Percentiles rank a stretch among this genome's conserved stretches.
Evolutionary conservation across 140 eudicot genomes (phyloP).

Genomic region (Artemisia princeps): DNA sequence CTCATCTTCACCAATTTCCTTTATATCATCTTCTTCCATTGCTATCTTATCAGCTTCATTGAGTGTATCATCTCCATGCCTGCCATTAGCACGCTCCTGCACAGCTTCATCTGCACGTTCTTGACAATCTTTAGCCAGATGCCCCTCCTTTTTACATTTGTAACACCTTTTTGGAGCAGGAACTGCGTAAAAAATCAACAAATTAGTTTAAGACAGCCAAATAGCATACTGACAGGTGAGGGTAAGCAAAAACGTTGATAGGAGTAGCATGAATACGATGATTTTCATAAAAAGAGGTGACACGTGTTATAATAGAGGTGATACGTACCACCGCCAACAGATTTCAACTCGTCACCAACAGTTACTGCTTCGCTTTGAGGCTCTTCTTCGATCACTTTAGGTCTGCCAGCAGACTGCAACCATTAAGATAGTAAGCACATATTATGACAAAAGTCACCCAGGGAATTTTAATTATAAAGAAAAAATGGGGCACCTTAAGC

Average conservation of each 20-base stretch:
- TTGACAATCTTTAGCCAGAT: slow-evolving; percentile 77
- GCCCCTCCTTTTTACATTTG: slow-evolving; percentile 89
- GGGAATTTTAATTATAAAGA: background rate
- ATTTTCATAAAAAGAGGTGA: background rate
- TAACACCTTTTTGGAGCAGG: slow-evolving; percentile 70
- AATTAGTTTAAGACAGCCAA: background rate
- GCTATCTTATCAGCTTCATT: slow-evolving; percentile 57
- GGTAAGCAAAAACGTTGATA: background rate
- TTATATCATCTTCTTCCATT: slow-evolving; percentile 94
- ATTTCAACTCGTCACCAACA: slow-evolving; percentile 28
- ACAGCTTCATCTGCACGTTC: slow-evolving; percentile 45
- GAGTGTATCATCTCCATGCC: slow-evolving; percentile 21
- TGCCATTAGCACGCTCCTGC: slow-evolving; percentile 24
- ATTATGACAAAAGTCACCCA: background rate
- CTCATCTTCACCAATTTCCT: slow-evolving; percentile 96
- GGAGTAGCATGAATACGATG: slow-evolving; percentile 1
- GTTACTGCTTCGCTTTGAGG: slow-evolving; percentile 30
- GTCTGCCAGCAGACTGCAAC: slow-evolving; percentile 83
- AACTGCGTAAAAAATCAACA: slow-evolving; percentile 26
- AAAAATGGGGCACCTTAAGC: background rate
- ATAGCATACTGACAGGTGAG: background rate
- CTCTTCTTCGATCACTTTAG: slow-evolving; percentile 39
- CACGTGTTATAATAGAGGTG: background rate
- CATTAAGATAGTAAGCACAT: slow-evolving; percentile 16
- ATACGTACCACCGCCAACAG: slow-evolving; percentile 38